phyloP scores from a whole-genome alignment of 139 green algal genomes.

The Chlorella sp. region DNA sequence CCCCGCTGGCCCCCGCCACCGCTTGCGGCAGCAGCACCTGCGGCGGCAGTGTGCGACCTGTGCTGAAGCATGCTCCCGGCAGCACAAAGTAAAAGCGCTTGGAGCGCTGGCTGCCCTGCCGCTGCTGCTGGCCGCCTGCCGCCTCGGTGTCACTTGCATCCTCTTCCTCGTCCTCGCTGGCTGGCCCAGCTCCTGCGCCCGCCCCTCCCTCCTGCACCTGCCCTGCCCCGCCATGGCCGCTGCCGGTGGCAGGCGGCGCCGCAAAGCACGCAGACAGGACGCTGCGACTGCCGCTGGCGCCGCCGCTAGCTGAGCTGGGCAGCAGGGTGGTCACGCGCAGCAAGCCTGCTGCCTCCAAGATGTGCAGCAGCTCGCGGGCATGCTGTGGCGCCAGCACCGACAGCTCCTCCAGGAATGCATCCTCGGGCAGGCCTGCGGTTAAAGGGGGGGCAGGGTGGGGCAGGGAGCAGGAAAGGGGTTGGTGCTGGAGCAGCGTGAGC shows the following conservation, averaged over 20 bases:
- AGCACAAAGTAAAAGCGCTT: slow-evolving; percentile 19
- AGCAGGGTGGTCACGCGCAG: not conserved
- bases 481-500: not conserved
- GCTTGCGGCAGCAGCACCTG: slow-evolving; percentile 15
- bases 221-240: not conserved
- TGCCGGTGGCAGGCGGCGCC: not conserved
- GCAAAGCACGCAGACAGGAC: slow-evolving; percentile 28
- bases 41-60: not conserved
- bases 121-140: too few relatives aligned
- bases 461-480: not conserved
- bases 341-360: not conserved
- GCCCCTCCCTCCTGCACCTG: not conserved
- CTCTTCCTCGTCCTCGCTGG: not conserved
- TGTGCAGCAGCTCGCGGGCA: slow-evolving; percentile 16
- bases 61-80: not conserved
- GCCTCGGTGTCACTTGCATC: not conserved
- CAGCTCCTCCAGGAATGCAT: not conserved
- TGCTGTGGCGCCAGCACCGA: slow-evolving; percentile 24
- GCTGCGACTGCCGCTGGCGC: not conserved
- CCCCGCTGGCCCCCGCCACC: not conserved
- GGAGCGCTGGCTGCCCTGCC: not conserved
- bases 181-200: not conserved
- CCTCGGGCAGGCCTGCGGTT: slow-evolving; percentile 1
- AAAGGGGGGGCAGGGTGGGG: not conserved
- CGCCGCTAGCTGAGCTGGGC: not conserved